A percentile compares a stretch with the other conserved stretches of the same genome.
These are phyloP conservation scores for Gossypium herbaceum DNA, from an alignment of 345 rosid genomes.

Conservation along the genomic window DNA sequence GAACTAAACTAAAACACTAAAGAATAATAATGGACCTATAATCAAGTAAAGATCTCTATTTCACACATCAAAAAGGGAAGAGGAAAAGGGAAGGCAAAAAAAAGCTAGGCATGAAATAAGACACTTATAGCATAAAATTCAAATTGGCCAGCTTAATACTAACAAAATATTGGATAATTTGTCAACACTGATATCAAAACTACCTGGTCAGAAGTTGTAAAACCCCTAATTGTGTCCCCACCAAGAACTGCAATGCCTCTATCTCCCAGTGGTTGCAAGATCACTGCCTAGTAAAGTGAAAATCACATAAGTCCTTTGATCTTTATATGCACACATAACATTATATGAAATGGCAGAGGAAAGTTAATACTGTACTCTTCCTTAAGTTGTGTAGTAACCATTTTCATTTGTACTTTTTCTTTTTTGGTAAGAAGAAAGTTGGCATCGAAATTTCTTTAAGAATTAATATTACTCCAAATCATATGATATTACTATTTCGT, in stretches of 20 bases:
- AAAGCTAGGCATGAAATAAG: background rate
- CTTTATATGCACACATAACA: background rate
- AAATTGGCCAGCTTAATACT: background rate
- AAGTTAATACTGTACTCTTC: background rate
- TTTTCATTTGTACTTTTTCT: background rate
- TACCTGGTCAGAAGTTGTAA: constrained; percentile 89
- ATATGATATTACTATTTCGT: background rate
- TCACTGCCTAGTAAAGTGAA: constrained; percentile 60
- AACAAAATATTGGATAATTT: constrained; percentile 1
- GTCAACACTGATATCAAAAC: background rate
- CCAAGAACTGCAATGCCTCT: constrained; percentile 72
- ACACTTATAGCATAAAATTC: background rate
- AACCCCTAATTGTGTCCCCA: constrained; percentile 87
- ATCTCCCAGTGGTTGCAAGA: constrained; percentile 89
- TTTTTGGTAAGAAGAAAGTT: background rate
- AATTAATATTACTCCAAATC: background rate
- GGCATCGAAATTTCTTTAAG: background rate
- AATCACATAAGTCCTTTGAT: background rate
- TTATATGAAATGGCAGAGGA: background rate
- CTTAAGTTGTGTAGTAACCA: background rate
- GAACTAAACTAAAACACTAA: background rate
- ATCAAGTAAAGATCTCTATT: background rate
- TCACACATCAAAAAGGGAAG: background rate
- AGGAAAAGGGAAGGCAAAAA: background rate
- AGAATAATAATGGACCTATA: background rate